Percentiles rank a stretch among this genome's conserved stretches.
phyloP scores from a whole-genome alignment of 352 stramenopile genomes.

The Aphanomyces stellatus region DNA sequence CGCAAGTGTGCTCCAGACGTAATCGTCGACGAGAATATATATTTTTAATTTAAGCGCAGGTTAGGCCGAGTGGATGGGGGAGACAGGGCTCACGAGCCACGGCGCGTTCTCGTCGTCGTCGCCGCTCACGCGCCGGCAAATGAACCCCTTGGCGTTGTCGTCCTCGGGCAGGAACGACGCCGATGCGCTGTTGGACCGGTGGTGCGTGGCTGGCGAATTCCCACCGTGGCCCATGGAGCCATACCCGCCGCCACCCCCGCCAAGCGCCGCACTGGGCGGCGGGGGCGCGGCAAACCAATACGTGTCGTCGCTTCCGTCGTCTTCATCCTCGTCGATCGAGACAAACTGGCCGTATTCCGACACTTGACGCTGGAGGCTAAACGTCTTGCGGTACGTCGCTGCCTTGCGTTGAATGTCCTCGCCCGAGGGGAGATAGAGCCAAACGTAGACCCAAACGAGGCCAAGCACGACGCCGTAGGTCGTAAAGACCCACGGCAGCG shows the following conservation, averaged over 20 bases:
- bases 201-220: too few species aligned
- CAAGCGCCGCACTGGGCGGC: neutral
- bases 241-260: neutral
- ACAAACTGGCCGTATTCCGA: constrained; percentile 72
- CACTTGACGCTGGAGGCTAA: constrained; percentile 40
- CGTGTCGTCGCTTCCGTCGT: neutral
- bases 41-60: neutral
- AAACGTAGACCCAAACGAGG: constrained; percentile 21
- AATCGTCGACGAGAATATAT: neutral
- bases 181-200: too few species aligned
- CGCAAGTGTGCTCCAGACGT: neutral
- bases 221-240: too few species aligned
- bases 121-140: too few species aligned
- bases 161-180: too few species aligned
- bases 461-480: constrained; percentile 39
- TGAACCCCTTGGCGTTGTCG: too few species aligned
- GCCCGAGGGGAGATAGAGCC: constrained; percentile 19
- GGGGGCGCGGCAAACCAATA: neutral
- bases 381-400: neutral
- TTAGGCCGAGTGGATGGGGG: too few species aligned
- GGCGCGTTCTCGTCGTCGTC: too few species aligned
- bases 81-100: too few species aligned
- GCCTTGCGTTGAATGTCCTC: neutral
- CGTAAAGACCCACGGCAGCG: constrained; percentile 55
- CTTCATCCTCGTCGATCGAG: constrained; percentile 57